Percentiles rank a stretch among this genome's conserved stretches.
Evolutionary conservation across 2,329 filamentous ascomycete genomes (phyloP).

Genomic region (Penicillium sp.): DNA sequence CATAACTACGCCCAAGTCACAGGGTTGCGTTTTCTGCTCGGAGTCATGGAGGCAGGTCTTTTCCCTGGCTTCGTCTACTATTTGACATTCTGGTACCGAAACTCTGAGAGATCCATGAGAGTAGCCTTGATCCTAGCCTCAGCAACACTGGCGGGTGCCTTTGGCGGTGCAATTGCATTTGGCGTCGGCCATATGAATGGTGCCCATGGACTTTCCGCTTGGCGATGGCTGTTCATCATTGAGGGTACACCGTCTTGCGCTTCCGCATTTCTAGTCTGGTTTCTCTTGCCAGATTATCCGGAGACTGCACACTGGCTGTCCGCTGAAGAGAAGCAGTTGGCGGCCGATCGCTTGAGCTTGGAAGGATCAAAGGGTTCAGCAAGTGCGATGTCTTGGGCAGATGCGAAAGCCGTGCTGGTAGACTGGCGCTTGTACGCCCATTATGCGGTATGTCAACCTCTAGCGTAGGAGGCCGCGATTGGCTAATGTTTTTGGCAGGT

Average conservation of each 20-base stretch:
- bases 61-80: slow-evolving; percentile 56
- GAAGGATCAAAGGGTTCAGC: slow-evolving; percentile 47
- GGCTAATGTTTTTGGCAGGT: slow-evolving; percentile 39
- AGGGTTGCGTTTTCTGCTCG: slow-evolving; percentile 53
- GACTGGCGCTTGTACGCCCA: slow-evolving; percentile 59
- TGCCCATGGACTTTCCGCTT: slow-evolving; percentile 40
- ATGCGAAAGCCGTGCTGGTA: slow-evolving; percentile 52
- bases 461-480: neutral
- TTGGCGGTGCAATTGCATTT: slow-evolving; percentile 60
- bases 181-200: slow-evolving; percentile 47
- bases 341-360: slow-evolving; percentile 44
- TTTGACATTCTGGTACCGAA: slow-evolving; percentile 60
- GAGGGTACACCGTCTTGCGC: slow-evolving; percentile 47
- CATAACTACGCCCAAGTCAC: slow-evolving; percentile 50
- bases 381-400: slow-evolving; percentile 51
- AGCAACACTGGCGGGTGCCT: slow-evolving; percentile 59
- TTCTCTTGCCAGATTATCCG: slow-evolving; percentile 55
- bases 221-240: slow-evolving; percentile 55
- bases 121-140: slow-evolving; percentile 60
- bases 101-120: slow-evolving; percentile 60
- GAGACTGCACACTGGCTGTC: slow-evolving; percentile 53
- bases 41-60: slow-evolving; percentile 56
- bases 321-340: slow-evolving; percentile 49
- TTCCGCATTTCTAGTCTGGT: slow-evolving; percentile 48
- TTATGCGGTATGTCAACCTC: slow-evolving; percentile 48